Evolutionary conservation across 495 filamentous ascomycete genomes (phyloP).

Genomic region (Penicillium desertorum): DNA sequence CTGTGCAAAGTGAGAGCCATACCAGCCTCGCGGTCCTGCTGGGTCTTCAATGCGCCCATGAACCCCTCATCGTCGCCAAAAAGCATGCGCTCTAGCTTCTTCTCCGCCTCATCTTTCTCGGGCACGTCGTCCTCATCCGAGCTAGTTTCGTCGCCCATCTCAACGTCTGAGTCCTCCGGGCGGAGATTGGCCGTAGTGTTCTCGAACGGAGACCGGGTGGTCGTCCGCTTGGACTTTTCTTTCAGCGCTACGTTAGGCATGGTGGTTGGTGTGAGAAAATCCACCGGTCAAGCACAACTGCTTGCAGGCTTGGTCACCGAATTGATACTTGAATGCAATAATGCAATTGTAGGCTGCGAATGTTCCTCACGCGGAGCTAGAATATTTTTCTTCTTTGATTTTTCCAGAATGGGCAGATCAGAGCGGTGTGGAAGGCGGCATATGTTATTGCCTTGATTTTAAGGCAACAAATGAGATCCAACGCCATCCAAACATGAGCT

Average conservation of each 20-base stretch:
- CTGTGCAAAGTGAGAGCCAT: constrained; percentile 36
- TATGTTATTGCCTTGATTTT: background rate
- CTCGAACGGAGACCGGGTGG: constrained; percentile 31
- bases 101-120: constrained; percentile 77
- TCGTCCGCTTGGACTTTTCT: constrained; percentile 35
- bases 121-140: constrained; percentile 45
- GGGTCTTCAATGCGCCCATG: constrained; percentile 60
- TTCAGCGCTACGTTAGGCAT: constrained; percentile 39
- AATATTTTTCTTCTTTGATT: constrained; percentile 36
- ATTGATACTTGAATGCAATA: constrained; percentile 1
- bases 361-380: constrained; percentile 25
- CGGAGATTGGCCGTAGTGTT: constrained; percentile 14
- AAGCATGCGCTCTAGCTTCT: constrained; percentile 79
- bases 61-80: constrained; percentile 85
- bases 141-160: constrained; percentile 33
- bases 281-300: background rate
- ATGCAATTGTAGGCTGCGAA: constrained; percentile 13
- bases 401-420: constrained; percentile 28
- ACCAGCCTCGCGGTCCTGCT: constrained; percentile 33
- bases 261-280: constrained; percentile 6
- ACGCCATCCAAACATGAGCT: background rate
- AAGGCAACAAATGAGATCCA: background rate
- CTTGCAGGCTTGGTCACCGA: constrained; percentile 1
- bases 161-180: constrained; percentile 29
- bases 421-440: constrained; percentile 25